These are phyloP conservation scores for Globisporangium solare DNA, from an alignment of 352 stramenopile genomes.

Conservation along the genomic window DNA sequence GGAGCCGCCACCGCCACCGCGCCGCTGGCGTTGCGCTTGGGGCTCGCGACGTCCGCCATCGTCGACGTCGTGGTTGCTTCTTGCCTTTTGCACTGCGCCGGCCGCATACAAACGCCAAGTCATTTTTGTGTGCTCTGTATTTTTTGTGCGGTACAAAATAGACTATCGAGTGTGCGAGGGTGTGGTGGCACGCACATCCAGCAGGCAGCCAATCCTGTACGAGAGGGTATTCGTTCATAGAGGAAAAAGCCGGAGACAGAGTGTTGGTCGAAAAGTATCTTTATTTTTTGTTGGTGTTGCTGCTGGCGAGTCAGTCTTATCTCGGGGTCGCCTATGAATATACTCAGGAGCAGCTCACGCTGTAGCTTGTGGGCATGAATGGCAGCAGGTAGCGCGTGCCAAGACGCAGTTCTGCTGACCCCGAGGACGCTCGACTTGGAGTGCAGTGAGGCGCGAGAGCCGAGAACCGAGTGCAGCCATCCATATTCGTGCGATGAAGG, in stretches of 20 bases:
- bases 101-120: neutral
- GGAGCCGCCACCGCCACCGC: neutral
- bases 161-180: neutral
- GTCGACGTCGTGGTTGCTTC: neutral
- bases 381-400: neutral
- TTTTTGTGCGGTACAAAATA: neutral
- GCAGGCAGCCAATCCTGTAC: too few relatives aligned
- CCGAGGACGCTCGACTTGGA: too few relatives aligned
- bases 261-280: neutral
- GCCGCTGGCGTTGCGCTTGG: neutral
- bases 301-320: neutral
- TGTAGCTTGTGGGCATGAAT: neutral
- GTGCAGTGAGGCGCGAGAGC: too few relatives aligned
- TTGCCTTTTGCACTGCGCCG: neutral
- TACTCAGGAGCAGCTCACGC: neutral
- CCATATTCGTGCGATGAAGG: slow-evolving; percentile 13
- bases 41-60: slow-evolving; percentile 14
- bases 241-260: neutral
- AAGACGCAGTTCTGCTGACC: neutral
- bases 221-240: neutral
- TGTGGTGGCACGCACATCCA: neutral
- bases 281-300: too few relatives aligned
- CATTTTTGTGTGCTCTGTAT: neutral
- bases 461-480: neutral
- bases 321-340: too few relatives aligned